phyloP scores from a whole-genome alignment of 2,329 filamentous ascomycete species.

The Diaporthe sp. region DNA sequence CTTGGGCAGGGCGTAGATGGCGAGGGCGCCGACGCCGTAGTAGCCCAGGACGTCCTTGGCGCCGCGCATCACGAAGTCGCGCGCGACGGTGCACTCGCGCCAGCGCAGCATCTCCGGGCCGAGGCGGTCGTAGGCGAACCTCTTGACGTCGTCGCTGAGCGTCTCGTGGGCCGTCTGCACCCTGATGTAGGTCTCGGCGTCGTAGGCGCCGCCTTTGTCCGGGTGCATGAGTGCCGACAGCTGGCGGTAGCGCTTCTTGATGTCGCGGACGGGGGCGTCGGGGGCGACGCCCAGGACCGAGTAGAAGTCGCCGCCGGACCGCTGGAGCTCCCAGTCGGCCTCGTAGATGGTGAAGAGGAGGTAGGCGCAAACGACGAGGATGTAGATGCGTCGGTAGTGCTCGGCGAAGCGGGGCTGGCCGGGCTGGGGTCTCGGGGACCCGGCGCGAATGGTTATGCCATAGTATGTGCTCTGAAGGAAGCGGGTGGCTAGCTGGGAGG shows the following conservation, averaged over 20 bases:
- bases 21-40: constrained; percentile 70
- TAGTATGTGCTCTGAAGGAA: constrained; percentile 89
- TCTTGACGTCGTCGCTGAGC: constrained; percentile 79
- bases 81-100: constrained; percentile 75
- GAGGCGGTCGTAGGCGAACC: constrained; percentile 93
- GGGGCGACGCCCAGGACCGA: constrained; percentile 79
- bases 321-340: constrained; percentile 84
- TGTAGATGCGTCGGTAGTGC: constrained; percentile 87
- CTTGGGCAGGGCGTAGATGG: constrained; percentile 73
- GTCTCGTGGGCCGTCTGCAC: constrained; percentile 88
- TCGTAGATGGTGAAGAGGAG: constrained; percentile 95
- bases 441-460: constrained; percentile 88
- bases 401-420: constrained; percentile 77
- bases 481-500: constrained; percentile 78
- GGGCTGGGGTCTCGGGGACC: constrained; percentile 82
- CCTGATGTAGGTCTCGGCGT: constrained; percentile 77
- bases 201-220: constrained; percentile 74
- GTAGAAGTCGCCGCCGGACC: constrained; percentile 80
- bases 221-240: constrained; percentile 82
- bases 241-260: constrained; percentile 88
- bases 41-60: constrained; percentile 70
- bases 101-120: constrained; percentile 79
- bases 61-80: constrained; percentile 80
- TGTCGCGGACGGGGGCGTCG: constrained; percentile 77
- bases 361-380: constrained; percentile 85